Base-by-base conservation (phyloP, 805 yeast genomes). In the Starmerella lactis-condensi region DNA sequence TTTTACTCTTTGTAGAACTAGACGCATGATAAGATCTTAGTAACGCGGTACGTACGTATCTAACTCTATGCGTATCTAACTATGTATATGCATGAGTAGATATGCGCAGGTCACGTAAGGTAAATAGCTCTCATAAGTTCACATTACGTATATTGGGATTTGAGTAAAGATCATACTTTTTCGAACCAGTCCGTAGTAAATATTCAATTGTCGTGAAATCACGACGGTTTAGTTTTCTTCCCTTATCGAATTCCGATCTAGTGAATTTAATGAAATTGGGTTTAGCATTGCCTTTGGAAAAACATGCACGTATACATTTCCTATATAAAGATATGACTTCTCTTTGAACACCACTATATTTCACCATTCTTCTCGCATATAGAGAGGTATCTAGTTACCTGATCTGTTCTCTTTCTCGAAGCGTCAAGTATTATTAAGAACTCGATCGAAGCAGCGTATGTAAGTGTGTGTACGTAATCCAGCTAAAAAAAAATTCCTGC, bases 201-300 rank as follows among this genome's bases (percentile, higher is more conserved):
- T 83, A 82, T 50, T 83, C 96, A 26, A 83, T 70, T 1, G 93
- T 75, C 26, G 74, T 62, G 50, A 83, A 83, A 41, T 79, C 92
- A 43, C 77, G 74, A 50, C 75, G 72, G 22, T 75, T 69, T 8
- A 83, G 53, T 12, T 33, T 31, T 30, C 60, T 56, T 48, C 71
- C 60, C 42, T 69, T 69, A 11, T 47, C 56, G 50, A 83, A 85
- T 47, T 79, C 85, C n/a, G 42, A 42, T 31, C 72, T 63, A 3
- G 69, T 52, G 45, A 60, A 75, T 25, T 39, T 40, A 3, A 55
- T 37, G 40, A 69, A 69, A 36, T 61, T 59, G 2, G 35, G 45
- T 35, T 60, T 65, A 31, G 57, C 64, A n/a, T 58, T 61, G 1
- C 73, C 72, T 43, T 69, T 69, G 15, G 56, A 53, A 32, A 56